Evolutionary conservation across 768 basidiomycete genomes (phyloP), one percentile per base, ranked within the genome.

Genomic region (Podaxis pistillaris): DNA sequence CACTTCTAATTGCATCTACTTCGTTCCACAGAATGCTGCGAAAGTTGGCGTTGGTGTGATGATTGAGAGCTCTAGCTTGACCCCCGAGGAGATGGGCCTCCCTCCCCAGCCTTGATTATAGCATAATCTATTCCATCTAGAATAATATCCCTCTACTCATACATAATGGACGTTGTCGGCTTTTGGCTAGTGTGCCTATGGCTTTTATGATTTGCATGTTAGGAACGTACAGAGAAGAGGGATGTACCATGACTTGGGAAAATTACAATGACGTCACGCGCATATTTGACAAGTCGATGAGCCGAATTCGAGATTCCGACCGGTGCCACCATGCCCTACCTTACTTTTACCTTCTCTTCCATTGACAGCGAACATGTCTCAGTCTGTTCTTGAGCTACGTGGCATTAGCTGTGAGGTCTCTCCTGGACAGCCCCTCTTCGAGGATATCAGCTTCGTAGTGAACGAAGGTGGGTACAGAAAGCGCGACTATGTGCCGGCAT

Each of bases 41-140:
- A 96, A 95, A 77, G 89, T 97, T 63, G 96, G 96, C 64, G 89
- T 98, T 8, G 96, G 96, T 79, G 93, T 98, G 75, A 96, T 95
- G 93, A 93, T 98, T 64, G 96, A 98, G 83, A 90, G 88, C 72
- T 85, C 87, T 40, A 83, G 78, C 65, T 74, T 93, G 76, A 88
- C 89, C 19, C 90, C 89, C 7, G 91, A 93, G 78, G 91, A 93
- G 79, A 91, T 93, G 91, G 83, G 85, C 63, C 79, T 86, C 77
- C 75, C 79, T 60, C 83, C 83, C 70, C 82, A 81, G 66, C 76
- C 77, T 66, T 81, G 80, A 70, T 71, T 66, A 68, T 65, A 56
- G 33, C 40, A 49, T 70, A 72, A 69, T 57, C 30, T 67, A 69
- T 71, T 76, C 69, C 69, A 70, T 44, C 60, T 67, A 66, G 57